Conservation (phyloP, 352 stramenopile genomes). For the Phytophthora colocasiae region DNA sequence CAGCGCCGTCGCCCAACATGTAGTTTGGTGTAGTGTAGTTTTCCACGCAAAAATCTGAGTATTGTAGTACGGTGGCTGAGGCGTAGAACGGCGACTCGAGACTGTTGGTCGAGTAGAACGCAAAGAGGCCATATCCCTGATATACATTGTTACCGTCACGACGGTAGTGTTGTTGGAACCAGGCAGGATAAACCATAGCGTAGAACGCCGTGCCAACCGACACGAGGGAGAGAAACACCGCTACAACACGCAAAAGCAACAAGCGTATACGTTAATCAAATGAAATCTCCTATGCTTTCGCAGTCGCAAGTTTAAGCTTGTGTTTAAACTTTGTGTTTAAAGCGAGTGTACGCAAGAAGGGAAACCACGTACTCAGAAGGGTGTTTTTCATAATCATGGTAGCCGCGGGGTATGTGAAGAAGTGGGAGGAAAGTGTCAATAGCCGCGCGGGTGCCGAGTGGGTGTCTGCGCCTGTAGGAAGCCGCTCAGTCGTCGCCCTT, state of each 20-base stretch:
- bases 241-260: conserved; percentile 36
- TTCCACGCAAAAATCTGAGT: conserved; percentile 70
- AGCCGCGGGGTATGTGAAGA: background rate
- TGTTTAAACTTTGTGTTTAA: background rate
- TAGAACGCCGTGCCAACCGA: conserved; percentile 83
- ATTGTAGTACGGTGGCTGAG: conserved; percentile 79
- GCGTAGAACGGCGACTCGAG: conserved; percentile 85
- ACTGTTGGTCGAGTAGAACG: conserved; percentile 80
- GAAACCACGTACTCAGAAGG: conserved; percentile 62
- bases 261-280: background rate
- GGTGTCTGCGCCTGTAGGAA: conserved; percentile 16
- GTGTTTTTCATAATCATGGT: conserved; percentile 78
- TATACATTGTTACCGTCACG: conserved; percentile 76
- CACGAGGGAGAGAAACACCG: conserved; percentile 79
- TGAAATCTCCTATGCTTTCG: background rate
- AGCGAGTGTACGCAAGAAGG: conserved; percentile 10
- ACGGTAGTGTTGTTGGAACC: conserved; percentile 89
- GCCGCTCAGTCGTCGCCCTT: conserved; percentile 8
- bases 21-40: conserved; percentile 73
- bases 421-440: background rate
- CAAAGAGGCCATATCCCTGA: conserved; percentile 83
- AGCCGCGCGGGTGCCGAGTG: background rate
- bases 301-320: conserved; percentile 4
- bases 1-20: conserved; percentile 80
- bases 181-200: conserved; percentile 80